Conservation (phyloP, 2,329 filamentous ascomycete genomes). For the Aspergillus carbonarius region DNA sequence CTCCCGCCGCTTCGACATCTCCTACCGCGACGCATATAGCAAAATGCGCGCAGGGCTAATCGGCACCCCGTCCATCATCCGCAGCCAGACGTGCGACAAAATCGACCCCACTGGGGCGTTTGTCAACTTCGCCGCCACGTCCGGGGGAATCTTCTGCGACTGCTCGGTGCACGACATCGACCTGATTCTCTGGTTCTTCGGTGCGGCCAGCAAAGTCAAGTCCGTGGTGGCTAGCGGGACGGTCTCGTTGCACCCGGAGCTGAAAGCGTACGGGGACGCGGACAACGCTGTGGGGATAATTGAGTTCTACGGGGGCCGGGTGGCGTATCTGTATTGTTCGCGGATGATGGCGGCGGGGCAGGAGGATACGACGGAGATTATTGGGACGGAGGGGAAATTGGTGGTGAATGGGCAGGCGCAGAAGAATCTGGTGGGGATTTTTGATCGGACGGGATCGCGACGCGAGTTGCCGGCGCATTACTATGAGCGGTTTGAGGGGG, state of each 20-base stretch:
- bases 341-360: constrained; percentile 68
- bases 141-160: constrained; percentile 69
- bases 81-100: constrained; percentile 67
- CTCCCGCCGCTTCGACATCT: constrained; percentile 65
- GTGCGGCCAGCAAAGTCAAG: constrained; percentile 54
- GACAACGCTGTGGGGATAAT: constrained; percentile 64
- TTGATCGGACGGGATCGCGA: constrained; percentile 54
- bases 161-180: constrained; percentile 70
- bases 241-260: constrained; percentile 58
- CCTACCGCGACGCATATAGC: constrained; percentile 60
- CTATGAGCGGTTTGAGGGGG: constrained; percentile 63
- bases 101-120: constrained; percentile 65
- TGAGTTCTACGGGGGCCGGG: constrained; percentile 64
- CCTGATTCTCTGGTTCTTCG: constrained; percentile 63
- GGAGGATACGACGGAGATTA: constrained; percentile 66
- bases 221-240: constrained; percentile 57
- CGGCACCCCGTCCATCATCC: constrained; percentile 59
- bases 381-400: constrained; percentile 65
- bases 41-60: constrained; percentile 57
- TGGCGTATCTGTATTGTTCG: constrained; percentile 63
- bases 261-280: constrained; percentile 57
- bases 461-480: constrained; percentile 62
- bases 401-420: constrained; percentile 60
- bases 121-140: constrained; percentile 63
- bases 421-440: constrained; percentile 57